Evolutionary conservation across 768 basidiomycete genomes (phyloP).

Genomic region (Scleroderma citrinum): DNA sequence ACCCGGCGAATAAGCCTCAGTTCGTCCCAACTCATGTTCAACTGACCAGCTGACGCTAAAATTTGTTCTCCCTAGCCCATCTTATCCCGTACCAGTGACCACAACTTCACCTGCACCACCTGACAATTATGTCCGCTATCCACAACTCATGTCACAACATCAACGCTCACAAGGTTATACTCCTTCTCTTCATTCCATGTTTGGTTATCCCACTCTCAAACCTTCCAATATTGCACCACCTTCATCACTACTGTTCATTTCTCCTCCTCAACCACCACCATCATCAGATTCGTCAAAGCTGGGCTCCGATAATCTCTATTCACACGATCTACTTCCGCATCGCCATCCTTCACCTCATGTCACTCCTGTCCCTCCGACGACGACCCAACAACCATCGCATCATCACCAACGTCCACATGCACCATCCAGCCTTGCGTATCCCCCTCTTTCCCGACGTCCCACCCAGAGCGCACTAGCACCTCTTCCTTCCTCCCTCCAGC

Average conservation of each 20-base stretch:
- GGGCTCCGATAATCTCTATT: slow-evolving; percentile 23
- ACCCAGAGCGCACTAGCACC: not conserved
- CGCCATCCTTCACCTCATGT: slow-evolving; percentile 19
- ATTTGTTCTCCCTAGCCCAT: slow-evolving; percentile 18
- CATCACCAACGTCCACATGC: slow-evolving; percentile 5
- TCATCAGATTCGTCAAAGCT: slow-evolving; percentile 18
- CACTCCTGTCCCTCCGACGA: not conserved
- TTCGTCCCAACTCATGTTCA: slow-evolving; percentile 1
- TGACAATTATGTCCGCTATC: slow-evolving; percentile 48
- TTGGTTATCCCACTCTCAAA: slow-evolving; percentile 34
- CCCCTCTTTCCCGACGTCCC: slow-evolving; percentile 19
- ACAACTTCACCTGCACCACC: slow-evolving; percentile 62
- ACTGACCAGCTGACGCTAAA: not conserved
- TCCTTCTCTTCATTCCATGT: slow-evolving; percentile 76
- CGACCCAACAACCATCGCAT: no score
- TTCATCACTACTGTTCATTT: slow-evolving; percentile 42
- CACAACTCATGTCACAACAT: slow-evolving; percentile 73
- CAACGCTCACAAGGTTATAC: slow-evolving; percentile 74
- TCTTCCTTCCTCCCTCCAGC: slow-evolving; percentile 20
- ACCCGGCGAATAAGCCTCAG: slow-evolving; percentile 23
- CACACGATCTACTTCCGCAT: slow-evolving; percentile 25
- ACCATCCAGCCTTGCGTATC: slow-evolving; percentile 19
- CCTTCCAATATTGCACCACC: slow-evolving; percentile 30
- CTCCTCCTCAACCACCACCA: no score
- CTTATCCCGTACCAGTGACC: slow-evolving; percentile 55